Conservation (phyloP, 1,139 yeast species). For the Debaryomycetaceae sp. region DNA sequence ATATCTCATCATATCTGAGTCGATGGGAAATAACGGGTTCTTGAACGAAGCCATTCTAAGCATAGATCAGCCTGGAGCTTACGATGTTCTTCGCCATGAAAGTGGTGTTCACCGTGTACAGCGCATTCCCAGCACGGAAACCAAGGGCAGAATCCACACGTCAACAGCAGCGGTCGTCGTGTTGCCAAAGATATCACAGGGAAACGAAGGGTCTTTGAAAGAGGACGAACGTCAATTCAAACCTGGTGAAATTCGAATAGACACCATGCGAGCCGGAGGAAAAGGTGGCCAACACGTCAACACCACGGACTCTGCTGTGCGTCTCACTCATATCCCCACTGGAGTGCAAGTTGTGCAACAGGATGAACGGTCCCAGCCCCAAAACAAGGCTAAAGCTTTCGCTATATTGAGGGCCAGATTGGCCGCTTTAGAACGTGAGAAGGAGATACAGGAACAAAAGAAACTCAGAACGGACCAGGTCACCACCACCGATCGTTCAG, state of each 20-base stretch:
- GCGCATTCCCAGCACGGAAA: constrained; percentile 87
- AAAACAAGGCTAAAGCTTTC: constrained; percentile 93
- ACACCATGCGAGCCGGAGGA: constrained; percentile 95
- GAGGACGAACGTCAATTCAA: constrained; percentile 73
- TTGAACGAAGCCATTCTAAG: constrained; percentile 74
- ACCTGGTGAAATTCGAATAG: constrained; percentile 86
- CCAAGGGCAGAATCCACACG: constrained; percentile 92
- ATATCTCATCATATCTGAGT: constrained; percentile 54
- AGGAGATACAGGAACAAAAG: constrained; percentile 62
- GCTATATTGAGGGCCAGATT: constrained; percentile 75
- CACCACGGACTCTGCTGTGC: constrained; percentile 95
- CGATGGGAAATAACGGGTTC: constrained; percentile 58
- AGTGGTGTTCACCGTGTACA: constrained; percentile 98
- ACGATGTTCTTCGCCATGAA: constrained; percentile 70
- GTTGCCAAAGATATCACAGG: constrained; percentile 70
- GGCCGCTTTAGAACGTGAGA: constrained; percentile 74
- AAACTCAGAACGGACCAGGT: constrained; percentile 79
- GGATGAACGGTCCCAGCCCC: constrained; percentile 93
- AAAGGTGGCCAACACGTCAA: constrained; percentile 99
- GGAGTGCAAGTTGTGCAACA: constrained; percentile 89
- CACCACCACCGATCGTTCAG: constrained; percentile 83
- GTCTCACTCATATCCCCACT: constrained; percentile 88
- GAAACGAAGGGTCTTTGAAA: constrained; percentile 52
- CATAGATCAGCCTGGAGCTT: constrained; percentile 75
- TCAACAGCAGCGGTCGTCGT: constrained; percentile 96